Conservation (phyloP, 1,284 basidiomycete genomes). For the Leccinum fallax region DNA sequence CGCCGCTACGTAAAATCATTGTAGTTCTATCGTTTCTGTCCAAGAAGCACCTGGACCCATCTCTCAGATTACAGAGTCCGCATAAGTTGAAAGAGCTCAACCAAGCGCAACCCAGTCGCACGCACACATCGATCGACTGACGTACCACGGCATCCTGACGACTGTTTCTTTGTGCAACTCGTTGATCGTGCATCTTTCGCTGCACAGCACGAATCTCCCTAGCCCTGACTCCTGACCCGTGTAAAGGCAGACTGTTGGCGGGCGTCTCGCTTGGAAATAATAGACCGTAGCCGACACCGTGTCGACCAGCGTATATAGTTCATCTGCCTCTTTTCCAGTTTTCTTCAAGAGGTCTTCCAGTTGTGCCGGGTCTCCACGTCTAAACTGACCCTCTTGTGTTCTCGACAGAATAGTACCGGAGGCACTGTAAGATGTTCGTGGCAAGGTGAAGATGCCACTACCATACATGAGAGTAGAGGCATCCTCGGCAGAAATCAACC, state of each 20-base stretch:
- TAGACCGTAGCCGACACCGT: constrained; percentile 30
- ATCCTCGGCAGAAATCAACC: constrained; percentile 28
- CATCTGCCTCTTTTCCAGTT: neutral
- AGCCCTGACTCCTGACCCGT: constrained; percentile 28
- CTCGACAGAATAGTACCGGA: constrained; percentile 23
- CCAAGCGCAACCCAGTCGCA: constrained; percentile 29
- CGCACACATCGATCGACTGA: constrained; percentile 18
- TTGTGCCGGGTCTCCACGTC: constrained; percentile 25
- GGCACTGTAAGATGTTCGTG: constrained; percentile 25
- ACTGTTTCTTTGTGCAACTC: constrained; percentile 30
- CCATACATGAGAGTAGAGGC: constrained; percentile 19
- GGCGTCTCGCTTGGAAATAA: constrained; percentile 28
- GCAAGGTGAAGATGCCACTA: constrained; percentile 11
- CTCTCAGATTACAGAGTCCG: no score
- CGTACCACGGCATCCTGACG: constrained; percentile 24
- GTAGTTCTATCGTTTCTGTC: no score
- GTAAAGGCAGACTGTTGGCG: constrained; percentile 34
- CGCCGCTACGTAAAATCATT: no score
- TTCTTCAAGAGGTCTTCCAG: neutral
- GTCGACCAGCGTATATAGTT: constrained; percentile 32
- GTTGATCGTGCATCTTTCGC: constrained; percentile 22
- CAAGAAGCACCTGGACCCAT: no score
- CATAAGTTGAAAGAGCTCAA: constrained; percentile 10
- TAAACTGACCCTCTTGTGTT: constrained; percentile 12
- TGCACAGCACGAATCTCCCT: constrained; percentile 30